A percentile compares a stretch with the other conserved stretches of the same genome.
These are phyloP conservation scores for Saccharum officinarum DNA, from an alignment of 176 grass and related monocot genomes.

Conservation along the genomic window DNA sequence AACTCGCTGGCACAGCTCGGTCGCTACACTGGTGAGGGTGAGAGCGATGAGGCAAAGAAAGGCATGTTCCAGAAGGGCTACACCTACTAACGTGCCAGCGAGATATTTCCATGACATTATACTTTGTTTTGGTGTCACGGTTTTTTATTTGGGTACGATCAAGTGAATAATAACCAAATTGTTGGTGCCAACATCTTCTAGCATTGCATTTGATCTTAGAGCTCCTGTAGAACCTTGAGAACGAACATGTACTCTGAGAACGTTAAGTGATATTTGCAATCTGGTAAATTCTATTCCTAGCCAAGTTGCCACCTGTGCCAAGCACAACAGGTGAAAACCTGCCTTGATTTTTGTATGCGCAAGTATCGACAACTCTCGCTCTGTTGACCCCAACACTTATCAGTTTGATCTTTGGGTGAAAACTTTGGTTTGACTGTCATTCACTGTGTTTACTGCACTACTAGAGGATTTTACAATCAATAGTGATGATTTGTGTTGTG, in stretches of 20 bases:
- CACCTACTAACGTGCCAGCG: slow-evolving; percentile 58
- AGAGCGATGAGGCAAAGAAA: slow-evolving; percentile 71
- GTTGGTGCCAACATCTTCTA: slow-evolving; percentile 30
- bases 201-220: neutral
- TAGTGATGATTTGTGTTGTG: neutral
- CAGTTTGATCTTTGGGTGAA: neutral
- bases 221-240: slow-evolving; percentile 14
- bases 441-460: neutral
- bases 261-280: neutral
- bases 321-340: neutral
- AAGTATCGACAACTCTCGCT: neutral
- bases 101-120: neutral
- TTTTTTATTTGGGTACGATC: slow-evolving; percentile 8
- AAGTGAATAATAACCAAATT: slow-evolving; percentile 47
- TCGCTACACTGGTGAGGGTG: slow-evolving; percentile 64
- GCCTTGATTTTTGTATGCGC: neutral
- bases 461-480: neutral
- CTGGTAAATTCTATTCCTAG: neutral
- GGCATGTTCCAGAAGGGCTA: slow-evolving; percentile 99
- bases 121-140: neutral
- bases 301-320: neutral
- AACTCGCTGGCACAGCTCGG: slow-evolving; percentile 88
- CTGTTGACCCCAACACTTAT: neutral
- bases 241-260: neutral
- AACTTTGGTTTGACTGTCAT: neutral